Evolutionary conservation across 495 filamentous ascomycete species (phyloP).

Genomic region (Aspergillus nidulans): DNA sequence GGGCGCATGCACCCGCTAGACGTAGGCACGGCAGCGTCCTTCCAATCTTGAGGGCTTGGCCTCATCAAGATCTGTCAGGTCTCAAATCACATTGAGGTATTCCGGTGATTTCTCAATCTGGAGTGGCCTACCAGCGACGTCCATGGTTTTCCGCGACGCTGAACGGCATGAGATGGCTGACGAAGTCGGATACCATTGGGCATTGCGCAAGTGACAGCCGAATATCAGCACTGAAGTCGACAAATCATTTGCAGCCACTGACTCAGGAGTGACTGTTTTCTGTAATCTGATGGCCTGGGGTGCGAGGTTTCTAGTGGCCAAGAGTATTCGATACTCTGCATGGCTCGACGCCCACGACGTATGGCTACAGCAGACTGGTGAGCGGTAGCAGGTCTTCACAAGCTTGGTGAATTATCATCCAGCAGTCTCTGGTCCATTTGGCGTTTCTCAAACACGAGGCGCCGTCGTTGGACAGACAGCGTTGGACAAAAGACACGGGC

Average conservation of each 20-base stretch:
- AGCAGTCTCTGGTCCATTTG: background rate
- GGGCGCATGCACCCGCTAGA: constrained; percentile 20
- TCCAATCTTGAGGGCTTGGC: constrained; percentile 13
- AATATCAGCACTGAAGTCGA: background rate
- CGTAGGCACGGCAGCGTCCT: constrained; percentile 9
- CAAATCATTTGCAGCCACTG: constrained; percentile 2
- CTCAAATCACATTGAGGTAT: constrained; percentile 5
- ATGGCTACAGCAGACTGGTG: background rate
- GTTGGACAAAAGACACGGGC: background rate
- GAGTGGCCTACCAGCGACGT: background rate
- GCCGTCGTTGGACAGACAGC: background rate
- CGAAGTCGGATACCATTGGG: constrained; percentile 5
- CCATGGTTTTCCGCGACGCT: constrained; percentile 8
- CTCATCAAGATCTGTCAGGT: constrained; percentile 8
- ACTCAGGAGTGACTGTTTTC: background rate
- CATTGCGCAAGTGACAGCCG: background rate
- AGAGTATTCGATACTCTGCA: background rate
- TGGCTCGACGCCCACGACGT: background rate
- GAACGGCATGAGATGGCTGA: constrained; percentile 9
- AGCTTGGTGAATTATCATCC: background rate
- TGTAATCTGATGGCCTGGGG: background rate
- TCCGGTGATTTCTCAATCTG: constrained; percentile 6
- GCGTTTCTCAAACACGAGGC: background rate
- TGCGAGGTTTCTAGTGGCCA: background rate
- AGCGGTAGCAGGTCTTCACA: background rate